Percentiles rank a stretch among this genome's conserved stretches.
phyloP scores from a whole-genome alignment of 495 filamentous ascomycete genomes.

The Clavariopsis aquatica region DNA sequence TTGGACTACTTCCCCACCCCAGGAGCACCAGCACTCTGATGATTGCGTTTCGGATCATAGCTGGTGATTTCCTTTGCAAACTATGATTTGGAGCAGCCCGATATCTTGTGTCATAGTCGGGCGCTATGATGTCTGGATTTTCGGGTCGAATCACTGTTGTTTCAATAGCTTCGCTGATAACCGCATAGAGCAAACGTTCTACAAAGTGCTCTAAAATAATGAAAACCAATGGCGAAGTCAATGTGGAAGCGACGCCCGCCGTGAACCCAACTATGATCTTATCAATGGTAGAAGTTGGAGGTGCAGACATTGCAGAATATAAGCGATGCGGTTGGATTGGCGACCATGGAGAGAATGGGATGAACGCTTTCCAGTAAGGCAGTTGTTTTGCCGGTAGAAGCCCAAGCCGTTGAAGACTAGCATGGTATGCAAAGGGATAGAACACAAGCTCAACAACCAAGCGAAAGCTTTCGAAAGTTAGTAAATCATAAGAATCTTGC shows the following conservation, averaged over 20 bases:
- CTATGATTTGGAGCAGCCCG: slow-evolving; percentile 12
- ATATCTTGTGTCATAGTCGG: slow-evolving; percentile 11
- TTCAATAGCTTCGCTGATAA: slow-evolving; percentile 25
- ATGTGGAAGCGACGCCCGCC: neutral
- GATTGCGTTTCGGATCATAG: slow-evolving; percentile 7
- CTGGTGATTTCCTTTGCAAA: slow-evolving; percentile 7
- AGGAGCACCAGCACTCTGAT: slow-evolving; percentile 13
- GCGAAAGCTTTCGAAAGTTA: slow-evolving; percentile 15
- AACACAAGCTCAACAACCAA: slow-evolving; percentile 18
- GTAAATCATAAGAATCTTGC: neutral
- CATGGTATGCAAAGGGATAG: slow-evolving; percentile 33
- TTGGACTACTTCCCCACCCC: slow-evolving; percentile 17
- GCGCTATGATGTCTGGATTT: slow-evolving; percentile 18
- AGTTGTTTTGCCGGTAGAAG: slow-evolving; percentile 22
- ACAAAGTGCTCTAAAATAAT: slow-evolving; percentile 18
- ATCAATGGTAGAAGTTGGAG: slow-evolving; percentile 4
- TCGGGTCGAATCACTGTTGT: slow-evolving; percentile 11
- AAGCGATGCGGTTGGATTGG: slow-evolving; percentile 17
- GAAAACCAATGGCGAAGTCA: slow-evolving; percentile 28
- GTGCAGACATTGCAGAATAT: neutral
- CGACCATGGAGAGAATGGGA: slow-evolving; percentile 30
- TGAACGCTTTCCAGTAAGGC: slow-evolving; percentile 22
- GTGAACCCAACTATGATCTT: neutral
- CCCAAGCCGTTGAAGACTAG: slow-evolving; percentile 28
- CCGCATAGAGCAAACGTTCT: slow-evolving; percentile 21